Evolutionary conservation across 2,329 filamentous ascomycete species (phyloP), one percentile per base, ranked within the genome.

Genomic region (Seiridium unicorne): DNA sequence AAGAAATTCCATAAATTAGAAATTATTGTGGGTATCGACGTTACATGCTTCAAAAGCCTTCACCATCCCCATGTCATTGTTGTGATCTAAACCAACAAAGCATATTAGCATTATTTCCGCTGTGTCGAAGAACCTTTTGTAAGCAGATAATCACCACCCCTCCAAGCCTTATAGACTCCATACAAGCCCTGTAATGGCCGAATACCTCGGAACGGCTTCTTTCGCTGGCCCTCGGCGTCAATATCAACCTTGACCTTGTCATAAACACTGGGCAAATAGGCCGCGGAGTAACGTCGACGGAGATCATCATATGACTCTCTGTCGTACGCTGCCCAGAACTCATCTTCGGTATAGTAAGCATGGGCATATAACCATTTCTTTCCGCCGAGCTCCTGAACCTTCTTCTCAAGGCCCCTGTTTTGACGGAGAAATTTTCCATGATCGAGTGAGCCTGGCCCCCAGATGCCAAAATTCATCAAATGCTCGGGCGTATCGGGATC

Each of bases 281-380:
- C 74, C 0, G 89, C 88, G 4, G 77, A 73, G 67, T 90, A 91
- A 67, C 82, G 85, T 32, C 72, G 70, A 18, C 88, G 75, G 57
- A 90, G 72, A 3, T 68, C 71, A 49, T 89, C 83, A 62, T 91
- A 90, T 68, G 83, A 84, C 6, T 74, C 66, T 44, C 79, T 76
- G 68, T 89, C 83, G 62, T 90, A 91, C 57, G 84, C 79, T 8
- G 76, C 71, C 88, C 88, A 90, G 69, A 91, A 91, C 64, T 91
- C 88, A 0, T 84, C 80, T 68, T 89, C 83, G 3, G 80, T 84
- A 70, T 89, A 89, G 72, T 87, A 90, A 0, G 86, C 84, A 60
- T 90, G 87, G 1, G 87, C 87, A 63, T 91, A 91, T 1, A 91
- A 74, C 78, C 86, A 89, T 73, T 90, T 90, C 77, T 85, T 87